These are phyloP conservation scores for Vaccinium vitisidaea DNA, from an alignment of 148 eudicot species.

Conservation along the genomic window DNA sequence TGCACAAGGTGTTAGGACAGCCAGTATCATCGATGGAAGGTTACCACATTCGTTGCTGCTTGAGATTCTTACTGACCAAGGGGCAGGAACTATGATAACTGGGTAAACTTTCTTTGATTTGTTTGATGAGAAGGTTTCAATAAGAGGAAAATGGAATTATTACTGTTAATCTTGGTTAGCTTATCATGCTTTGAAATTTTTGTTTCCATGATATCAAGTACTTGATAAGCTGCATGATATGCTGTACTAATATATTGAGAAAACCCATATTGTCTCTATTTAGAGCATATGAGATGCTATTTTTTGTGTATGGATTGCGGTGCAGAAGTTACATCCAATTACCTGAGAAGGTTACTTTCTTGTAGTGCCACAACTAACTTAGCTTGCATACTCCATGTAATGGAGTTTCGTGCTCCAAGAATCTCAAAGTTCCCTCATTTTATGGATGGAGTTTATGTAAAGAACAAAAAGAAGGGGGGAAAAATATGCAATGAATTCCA, in stretches of 20 bases:
- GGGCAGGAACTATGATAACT: conserved; percentile 87
- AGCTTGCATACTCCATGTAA: background rate
- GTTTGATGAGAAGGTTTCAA: background rate
- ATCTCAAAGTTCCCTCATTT: too few species aligned
- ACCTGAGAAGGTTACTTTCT: background rate
- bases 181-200: background rate
- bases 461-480: background rate
- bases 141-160: background rate
- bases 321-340: background rate
- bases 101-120: conserved; percentile 34
- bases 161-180: background rate
- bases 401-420: too few species aligned
- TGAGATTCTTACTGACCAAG: conserved; percentile 75
- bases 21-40: conserved; percentile 79
- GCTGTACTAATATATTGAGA: background rate
- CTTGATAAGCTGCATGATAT: background rate
- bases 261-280: background rate
- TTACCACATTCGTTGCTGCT: conserved; percentile 67
- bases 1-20: conserved; percentile 75
- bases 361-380: background rate
- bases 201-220: background rate
- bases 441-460: background rate
- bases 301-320: background rate
- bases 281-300: background rate
- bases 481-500: too few species aligned